phyloP scores from a whole-genome alignment of 1,284 basidiomycete genomes.

The Moesziomyces globuligerus region DNA sequence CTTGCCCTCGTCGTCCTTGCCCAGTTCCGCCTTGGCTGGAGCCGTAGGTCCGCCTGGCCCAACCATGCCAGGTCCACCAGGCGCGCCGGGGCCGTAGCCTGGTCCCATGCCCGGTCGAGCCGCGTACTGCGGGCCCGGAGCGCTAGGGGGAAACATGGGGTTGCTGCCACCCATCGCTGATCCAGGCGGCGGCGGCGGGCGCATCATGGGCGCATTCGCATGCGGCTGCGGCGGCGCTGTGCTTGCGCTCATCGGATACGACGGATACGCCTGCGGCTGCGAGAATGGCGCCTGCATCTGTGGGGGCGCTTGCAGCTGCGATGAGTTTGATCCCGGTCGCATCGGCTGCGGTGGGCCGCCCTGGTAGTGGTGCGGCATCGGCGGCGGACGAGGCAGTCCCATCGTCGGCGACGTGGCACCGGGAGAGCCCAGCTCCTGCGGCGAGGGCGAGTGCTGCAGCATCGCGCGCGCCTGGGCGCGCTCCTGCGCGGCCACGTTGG shows the following conservation, averaged over 20 bases:
- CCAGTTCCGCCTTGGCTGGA: constrained; percentile 14
- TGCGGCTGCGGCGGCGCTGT: constrained; percentile 11
- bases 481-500: constrained; percentile 53
- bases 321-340: constrained; percentile 4
- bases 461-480: constrained; percentile 43
- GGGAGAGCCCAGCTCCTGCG: constrained; percentile 25
- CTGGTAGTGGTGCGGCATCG: constrained; percentile 14
- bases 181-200: not conserved
- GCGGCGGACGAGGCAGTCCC: constrained; percentile 32
- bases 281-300: constrained; percentile 24
- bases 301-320: constrained; percentile 7
- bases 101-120: constrained; percentile 2
- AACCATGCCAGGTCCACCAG: not conserved
- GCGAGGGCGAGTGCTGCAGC: constrained; percentile 34
- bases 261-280: constrained; percentile 40
- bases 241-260: constrained; percentile 36
- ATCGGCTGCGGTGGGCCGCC: constrained; percentile 7
- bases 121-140: constrained; percentile 1
- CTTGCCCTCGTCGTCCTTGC: constrained; percentile 27
- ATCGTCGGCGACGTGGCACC: constrained; percentile 13
- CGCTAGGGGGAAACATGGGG: constrained; percentile 26
- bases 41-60: constrained; percentile 4
- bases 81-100: not conserved
- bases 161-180: constrained; percentile 7
- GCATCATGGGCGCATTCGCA: constrained; percentile 6